Base-by-base conservation (phyloP, 352 stramenopile species). In the Phytophthora cajani region DNA sequence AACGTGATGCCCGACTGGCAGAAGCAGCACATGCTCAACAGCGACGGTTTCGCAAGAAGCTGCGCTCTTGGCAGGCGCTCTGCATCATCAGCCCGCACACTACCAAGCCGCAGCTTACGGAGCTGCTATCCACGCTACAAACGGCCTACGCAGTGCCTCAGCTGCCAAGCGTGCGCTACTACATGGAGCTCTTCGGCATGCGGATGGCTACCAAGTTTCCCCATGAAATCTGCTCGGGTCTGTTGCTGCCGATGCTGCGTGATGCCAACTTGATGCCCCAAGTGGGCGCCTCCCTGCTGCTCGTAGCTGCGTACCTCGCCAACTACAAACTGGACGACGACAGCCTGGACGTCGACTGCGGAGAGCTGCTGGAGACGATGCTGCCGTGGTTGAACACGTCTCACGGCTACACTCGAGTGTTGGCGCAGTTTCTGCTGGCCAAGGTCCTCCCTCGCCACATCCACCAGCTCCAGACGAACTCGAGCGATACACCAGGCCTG, bases 11-110 rank as follows among this genome's bases (percentile, higher is more conserved):
- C 80, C 3, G 88, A 94, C 21, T 88, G 77, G 77, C 67, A 82
- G n/a, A 91, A 88, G 75, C 86, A 90, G 62, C 85, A 94, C 61
- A 96, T 96, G 88, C 70, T 94, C 40, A 90, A 94, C 74, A 94
- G 85, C 58, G 84, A 94, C 47, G 84, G 81, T 17, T 96, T 94
- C 71, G 88, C 8, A 77, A 82, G 55, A 86, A 94, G 27, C 51
- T 96, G 25, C 85, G 88, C 19, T 88, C 82, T 32, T 94, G 87
- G 88, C 88, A 96, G 75, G 81, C 85, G 30, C 64, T 96, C 14
- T 94, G 85, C 36, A 80, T 96, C 25, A 68, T 96, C 16, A 87
- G 77, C 56, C 74, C 77, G 33, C 80, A 91, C 56, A 73, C 90
- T 25, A 72, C 59, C 8, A 61, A 69, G 21, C 71, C 75, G 11